A percentile compares a stretch with the other conserved stretches of the same genome.
These are phyloP conservation scores for Phytophthora hibernalis DNA, from an alignment of 352 stramenopile genomes.

Conservation along the genomic window DNA sequence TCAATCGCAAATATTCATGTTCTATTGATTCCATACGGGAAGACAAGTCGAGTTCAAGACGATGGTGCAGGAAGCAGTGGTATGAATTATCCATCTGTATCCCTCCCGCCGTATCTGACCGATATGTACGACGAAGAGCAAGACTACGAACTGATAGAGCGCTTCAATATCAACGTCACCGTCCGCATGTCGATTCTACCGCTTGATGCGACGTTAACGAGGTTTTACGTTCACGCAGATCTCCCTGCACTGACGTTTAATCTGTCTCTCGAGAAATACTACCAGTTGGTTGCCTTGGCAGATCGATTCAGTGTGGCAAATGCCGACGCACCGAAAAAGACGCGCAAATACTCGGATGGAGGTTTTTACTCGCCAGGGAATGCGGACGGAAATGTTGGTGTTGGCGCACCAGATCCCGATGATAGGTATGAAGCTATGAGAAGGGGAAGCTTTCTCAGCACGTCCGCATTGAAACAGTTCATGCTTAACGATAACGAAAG, in stretches of 20 bases:
- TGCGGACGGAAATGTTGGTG: constrained; percentile 17
- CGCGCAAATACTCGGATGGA: constrained; percentile 29
- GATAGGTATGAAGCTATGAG: constrained; percentile 38
- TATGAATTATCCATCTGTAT: constrained; percentile 46
- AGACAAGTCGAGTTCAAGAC: constrained; percentile 41
- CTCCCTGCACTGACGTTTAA: constrained; percentile 86
- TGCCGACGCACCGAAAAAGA: constrained; percentile 33
- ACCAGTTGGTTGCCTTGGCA: constrained; percentile 65
- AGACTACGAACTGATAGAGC: constrained; percentile 83
- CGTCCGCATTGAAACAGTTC: constrained; percentile 61
- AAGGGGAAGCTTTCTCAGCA: constrained; percentile 54
- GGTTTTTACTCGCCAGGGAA: constrained; percentile 23
- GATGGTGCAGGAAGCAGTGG: constrained; percentile 24
- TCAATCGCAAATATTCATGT: constrained; percentile 87
- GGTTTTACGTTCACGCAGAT: constrained; percentile 86
- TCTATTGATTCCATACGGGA: constrained; percentile 78
- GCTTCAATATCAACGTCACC: constrained; percentile 89
- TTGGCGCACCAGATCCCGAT: constrained; percentile 9
- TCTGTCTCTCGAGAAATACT: constrained; percentile 87
- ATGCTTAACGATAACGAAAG: constrained; percentile 49
- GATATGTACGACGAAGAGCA: constrained; percentile 57
- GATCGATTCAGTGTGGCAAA: constrained; percentile 64
- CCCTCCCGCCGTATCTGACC: constrained; percentile 50
- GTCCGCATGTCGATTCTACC: constrained; percentile 86
- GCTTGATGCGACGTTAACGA: constrained; percentile 83